Evolutionary conservation across 331 rosid species (phyloP).

Genomic region (Malus hybrid): DNA sequence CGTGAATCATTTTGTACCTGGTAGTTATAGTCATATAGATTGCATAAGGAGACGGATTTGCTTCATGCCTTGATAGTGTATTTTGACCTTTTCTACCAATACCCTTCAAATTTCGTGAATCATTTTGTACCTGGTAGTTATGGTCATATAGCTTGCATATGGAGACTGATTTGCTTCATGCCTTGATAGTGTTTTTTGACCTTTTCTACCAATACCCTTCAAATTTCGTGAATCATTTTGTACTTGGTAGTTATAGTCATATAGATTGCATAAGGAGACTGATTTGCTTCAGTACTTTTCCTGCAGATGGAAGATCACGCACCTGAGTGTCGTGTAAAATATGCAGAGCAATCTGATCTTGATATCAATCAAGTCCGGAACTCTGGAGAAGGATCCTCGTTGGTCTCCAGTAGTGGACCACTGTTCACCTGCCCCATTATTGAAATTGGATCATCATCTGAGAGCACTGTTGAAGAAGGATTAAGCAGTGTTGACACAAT

Average conservation of each 20-base stretch:
- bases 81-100: no score
- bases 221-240: no score
- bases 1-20: no score
- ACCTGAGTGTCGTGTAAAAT: constrained; percentile 37
- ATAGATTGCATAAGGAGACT: background rate
- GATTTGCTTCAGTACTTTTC: background rate
- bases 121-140: background rate
- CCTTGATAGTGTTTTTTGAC: no score
- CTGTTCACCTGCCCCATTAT: constrained; percentile 26
- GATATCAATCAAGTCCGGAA: constrained; percentile 33
- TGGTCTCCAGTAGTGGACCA: constrained; percentile 27
- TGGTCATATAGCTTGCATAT: background rate
- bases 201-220: no score
- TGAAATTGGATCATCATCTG: constrained; percentile 37
- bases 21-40: no score
- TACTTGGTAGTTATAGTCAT: background rate
- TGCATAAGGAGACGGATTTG: no score
- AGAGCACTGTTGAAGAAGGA: constrained; percentile 31
- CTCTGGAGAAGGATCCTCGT: constrained; percentile 28
- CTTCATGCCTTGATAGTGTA: no score
- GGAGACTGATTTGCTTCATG: background rate
- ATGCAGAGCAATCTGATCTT: constrained; percentile 21
- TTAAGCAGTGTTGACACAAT: constrained; percentile 37
- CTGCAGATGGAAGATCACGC: constrained; percentile 47
- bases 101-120: no score